A percentile compares a stretch with the other conserved stretches of the same genome.
Evolutionary conservation across 148 eudicot species (phyloP).

Genomic region (Nepenthes gracilis): DNA sequence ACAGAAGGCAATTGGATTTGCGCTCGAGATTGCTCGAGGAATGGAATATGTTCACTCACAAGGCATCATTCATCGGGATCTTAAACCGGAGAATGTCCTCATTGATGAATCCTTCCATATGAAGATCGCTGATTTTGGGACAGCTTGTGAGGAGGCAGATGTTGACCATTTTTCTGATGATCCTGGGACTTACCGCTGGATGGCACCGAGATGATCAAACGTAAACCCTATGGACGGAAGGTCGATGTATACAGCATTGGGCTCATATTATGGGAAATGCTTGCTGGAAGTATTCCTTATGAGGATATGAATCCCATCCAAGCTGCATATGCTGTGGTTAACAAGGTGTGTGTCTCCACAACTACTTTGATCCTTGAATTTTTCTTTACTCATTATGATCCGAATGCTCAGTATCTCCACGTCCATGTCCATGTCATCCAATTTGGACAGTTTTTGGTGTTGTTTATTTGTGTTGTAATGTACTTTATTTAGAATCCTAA

Average conservation of each 20-base stretch:
- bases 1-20: conserved; percentile 39
- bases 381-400: neutral
- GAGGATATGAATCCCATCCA: conserved; percentile 65
- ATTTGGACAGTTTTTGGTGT: too few relatives aligned
- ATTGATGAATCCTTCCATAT: conserved; percentile 57
- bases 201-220: conserved; percentile 89
- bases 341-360: conserved; percentile 32
- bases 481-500: too few relatives aligned
- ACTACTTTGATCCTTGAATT: neutral
- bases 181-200: conserved; percentile 98
- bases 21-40: conserved; percentile 81
- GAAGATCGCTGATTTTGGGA: conserved; percentile 93
- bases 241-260: conserved; percentile 83
- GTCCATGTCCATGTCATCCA: too few relatives aligned
- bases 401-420: neutral
- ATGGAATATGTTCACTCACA: conserved; percentile 92
- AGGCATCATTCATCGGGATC: conserved; percentile 87
- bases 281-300: conserved; percentile 54
- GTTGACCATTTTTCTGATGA: conserved; percentile 75
- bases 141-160: conserved; percentile 76
- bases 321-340: conserved; percentile 71
- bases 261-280: conserved; percentile 60
- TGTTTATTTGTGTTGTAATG: too few relatives aligned
- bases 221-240: conserved; percentile 41
- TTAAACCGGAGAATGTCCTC: conserved; percentile 84